A percentile compares a stretch with the other conserved stretches of the same genome.
Evolutionary conservation across 163 green algal species (phyloP).

Genomic region (Scenedesmus sp.): DNA sequence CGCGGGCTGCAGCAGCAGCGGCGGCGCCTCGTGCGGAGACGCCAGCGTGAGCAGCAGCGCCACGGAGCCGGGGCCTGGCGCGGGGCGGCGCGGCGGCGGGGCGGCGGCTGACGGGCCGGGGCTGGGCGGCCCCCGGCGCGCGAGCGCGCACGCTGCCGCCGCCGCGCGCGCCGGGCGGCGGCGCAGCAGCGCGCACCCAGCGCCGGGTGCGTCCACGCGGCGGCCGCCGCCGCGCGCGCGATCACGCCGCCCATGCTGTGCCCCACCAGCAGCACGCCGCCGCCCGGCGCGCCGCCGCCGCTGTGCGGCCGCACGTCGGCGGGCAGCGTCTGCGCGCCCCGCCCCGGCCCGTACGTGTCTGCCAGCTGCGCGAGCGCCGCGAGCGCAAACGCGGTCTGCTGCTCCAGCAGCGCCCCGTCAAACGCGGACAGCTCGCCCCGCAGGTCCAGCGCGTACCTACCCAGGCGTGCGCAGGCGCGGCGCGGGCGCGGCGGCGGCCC

Average conservation of each 20-base stretch:
- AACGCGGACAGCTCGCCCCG: slow-evolving; percentile 61
- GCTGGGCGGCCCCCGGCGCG: too few relatives aligned
- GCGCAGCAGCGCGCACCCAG: slow-evolving; percentile 46
- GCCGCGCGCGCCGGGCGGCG: neutral
- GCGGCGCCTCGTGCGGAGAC: slow-evolving; percentile 52
- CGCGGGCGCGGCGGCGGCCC: too few relatives aligned
- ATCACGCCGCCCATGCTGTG: slow-evolving; percentile 75
- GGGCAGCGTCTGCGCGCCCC: neutral
- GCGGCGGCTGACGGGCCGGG: too few relatives aligned
- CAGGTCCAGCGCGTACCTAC: slow-evolving; percentile 60
- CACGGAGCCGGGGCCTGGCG: slow-evolving; percentile 35
- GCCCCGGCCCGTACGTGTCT: slow-evolving; percentile 29
- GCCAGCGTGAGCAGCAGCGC: slow-evolving; percentile 60
- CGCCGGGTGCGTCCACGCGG: slow-evolving; percentile 34
- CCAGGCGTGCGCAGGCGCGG: too few relatives aligned
- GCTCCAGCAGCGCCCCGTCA: slow-evolving; percentile 55
- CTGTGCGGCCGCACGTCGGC: slow-evolving; percentile 17
- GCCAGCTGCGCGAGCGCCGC: slow-evolving; percentile 51
- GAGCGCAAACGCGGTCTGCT: slow-evolving; percentile 55
- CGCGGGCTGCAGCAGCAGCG: slow-evolving; percentile 51
- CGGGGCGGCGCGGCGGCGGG: too few relatives aligned
- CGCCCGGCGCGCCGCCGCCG: neutral
- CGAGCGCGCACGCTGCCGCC: neutral
- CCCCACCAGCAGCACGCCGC: slow-evolving; percentile 57
- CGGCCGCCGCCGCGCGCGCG: slow-evolving; percentile 47